Evolutionary conservation across 2,329 filamentous ascomycete genomes (phyloP), one percentile per base, ranked within the genome.

Genomic region (Cryphonectria naterciae): DNA sequence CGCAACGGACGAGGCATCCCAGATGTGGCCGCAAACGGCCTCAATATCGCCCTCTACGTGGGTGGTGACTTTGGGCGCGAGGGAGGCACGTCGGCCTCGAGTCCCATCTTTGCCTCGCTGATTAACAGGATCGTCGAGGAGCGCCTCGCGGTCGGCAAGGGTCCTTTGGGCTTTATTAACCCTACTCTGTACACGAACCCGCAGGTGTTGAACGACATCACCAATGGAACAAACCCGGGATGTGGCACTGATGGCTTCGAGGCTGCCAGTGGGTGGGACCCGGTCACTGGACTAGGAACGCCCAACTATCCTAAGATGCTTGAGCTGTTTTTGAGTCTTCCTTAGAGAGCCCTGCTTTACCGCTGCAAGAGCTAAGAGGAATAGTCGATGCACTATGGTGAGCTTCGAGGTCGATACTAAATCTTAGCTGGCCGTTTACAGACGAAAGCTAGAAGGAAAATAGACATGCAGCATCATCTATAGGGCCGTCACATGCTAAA

Each of bases 101-200:
- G 87, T 0, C 91, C 91, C 0, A 80, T 88, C 0, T 87, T 88
- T 35, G 86, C 87, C 0, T 86, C 83, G 8, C 82, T 92, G 64
- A 81, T 92, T 56, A 82, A 86, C 1, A 83, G 92, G 4, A 79
- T 92, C 69, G 92, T 92, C 74, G 89, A 91, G 74, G 87, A 86
- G 0, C 81, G 88, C 46, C 78, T 91, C 25, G 79, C 83, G 0
- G 80, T 78, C 8, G 85, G 85, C 6, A 84, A 86, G 76, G 74
- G 70, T 13, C 76, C 80, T 0, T 69, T 84, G 0, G 79, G 80
- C 1, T 81, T 81, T 67, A 74, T 81, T 62, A 81, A 81, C 72
- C 79, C 78, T 4, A 70, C 74, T 0, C 60, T 78, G 70, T 79
- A 79, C 62, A 65, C 71, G 25, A 75, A 79, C 66, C 77, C 78